Evolutionary conservation across 768 basidiomycete species (phyloP).

Genomic region (Tremella yokohamensis): DNA sequence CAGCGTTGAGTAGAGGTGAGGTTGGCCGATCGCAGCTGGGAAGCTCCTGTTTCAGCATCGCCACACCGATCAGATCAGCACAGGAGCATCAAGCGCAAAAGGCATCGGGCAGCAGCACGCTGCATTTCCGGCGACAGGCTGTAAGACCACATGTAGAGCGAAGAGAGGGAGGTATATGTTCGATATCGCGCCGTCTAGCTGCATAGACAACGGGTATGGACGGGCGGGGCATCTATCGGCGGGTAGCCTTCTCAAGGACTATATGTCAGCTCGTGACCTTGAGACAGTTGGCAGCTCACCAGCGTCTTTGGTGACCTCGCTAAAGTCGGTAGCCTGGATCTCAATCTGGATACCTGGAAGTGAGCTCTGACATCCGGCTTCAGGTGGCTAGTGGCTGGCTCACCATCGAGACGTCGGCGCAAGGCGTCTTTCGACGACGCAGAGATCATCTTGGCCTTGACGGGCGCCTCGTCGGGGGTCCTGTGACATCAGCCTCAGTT

Average conservation of each 20-base stretch:
- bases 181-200: too few species aligned
- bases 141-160: too few species aligned
- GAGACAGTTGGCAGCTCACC: slow-evolving; percentile 54
- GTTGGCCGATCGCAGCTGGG: too few species aligned
- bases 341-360: slow-evolving; percentile 60
- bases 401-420: slow-evolving; percentile 66
- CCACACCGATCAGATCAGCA: too few species aligned
- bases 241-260: slow-evolving; percentile 32
- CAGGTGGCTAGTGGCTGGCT: slow-evolving; percentile 8
- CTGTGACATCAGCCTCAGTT: slow-evolving; percentile 53
- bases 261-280: background rate
- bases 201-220: too few species aligned
- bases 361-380: background rate
- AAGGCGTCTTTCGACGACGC: slow-evolving; percentile 83
- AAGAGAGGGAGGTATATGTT: too few species aligned
- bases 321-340: slow-evolving; percentile 76
- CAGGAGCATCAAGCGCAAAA: too few species aligned
- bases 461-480: slow-evolving; percentile 77
- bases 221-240: slow-evolving; percentile 16
- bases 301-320: slow-evolving; percentile 67
- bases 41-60: too few species aligned
- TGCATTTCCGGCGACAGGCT: too few species aligned
- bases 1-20: too few species aligned
- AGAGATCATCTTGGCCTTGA: slow-evolving; percentile 90
- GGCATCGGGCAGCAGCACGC: too few species aligned